Conservation (phyloP, 129 eudicot species). For the Sambucus nigra region DNA sequence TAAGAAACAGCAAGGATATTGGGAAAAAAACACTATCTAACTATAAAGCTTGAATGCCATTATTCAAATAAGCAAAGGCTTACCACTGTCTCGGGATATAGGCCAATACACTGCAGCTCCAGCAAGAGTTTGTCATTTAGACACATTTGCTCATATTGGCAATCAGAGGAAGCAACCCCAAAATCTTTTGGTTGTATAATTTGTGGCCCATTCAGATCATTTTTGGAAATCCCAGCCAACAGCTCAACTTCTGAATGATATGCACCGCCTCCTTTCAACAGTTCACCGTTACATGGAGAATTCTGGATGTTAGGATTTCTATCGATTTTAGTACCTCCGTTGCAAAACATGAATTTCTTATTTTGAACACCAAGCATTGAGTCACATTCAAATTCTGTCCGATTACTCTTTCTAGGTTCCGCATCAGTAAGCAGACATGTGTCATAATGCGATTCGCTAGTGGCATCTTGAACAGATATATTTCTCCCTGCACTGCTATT, state of each 20-base stretch:
- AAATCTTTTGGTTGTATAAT: constrained; percentile 7
- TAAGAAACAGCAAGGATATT: constrained; percentile 3
- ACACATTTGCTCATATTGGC: constrained; percentile 50
- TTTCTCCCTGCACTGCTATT: constrained; percentile 31
- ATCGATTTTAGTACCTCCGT: constrained; percentile 17
- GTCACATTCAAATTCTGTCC: constrained; percentile 35
- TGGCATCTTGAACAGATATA: constrained; percentile 17
- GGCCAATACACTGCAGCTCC: constrained; percentile 73
- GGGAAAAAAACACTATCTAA: not conserved
- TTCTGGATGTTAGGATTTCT: constrained; percentile 14
- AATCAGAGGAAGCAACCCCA: constrained; percentile 42
- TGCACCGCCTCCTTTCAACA: not conserved
- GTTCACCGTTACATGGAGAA: constrained; percentile 17
- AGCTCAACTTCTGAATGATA: constrained; percentile 23
- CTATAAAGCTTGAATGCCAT: not conserved
- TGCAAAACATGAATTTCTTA: constrained; percentile 19
- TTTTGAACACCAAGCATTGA: constrained; percentile 13
- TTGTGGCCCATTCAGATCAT: constrained; percentile 14
- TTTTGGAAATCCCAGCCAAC: constrained; percentile 18
- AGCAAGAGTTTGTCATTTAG: constrained; percentile 54
- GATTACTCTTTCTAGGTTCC: constrained; percentile 37
- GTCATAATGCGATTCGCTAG: constrained; percentile 28
- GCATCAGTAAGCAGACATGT: constrained; percentile 18
- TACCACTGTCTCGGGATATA: constrained; percentile 79
- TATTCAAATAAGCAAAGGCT: constrained; percentile 10